These are phyloP conservation scores for Coprinopsis sp. DNA, from an alignment of 768 basidiomycete species.

Conservation along the genomic window DNA sequence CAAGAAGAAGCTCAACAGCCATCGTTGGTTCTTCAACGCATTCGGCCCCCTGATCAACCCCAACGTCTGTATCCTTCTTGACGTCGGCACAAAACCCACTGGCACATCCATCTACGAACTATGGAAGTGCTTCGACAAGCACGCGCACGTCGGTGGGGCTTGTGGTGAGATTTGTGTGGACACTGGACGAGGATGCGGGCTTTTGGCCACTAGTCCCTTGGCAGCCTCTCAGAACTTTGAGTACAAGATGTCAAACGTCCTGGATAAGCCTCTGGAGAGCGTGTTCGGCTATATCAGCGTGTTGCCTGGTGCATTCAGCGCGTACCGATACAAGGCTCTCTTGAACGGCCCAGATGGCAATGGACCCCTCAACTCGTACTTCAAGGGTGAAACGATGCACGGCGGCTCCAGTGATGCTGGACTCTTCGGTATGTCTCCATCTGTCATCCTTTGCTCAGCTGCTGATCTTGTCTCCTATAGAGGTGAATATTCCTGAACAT, in stretches of 20 bases:
- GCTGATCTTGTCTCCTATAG: constrained; percentile 1
- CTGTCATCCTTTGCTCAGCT: not conserved
- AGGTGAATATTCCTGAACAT: constrained; percentile 1
- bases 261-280: constrained; percentile 94
- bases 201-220: constrained; percentile 68
- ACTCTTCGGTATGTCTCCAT: constrained; percentile 50
- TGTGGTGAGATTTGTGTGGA: constrained; percentile 96
- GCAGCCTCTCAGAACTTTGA: constrained; percentile 97
- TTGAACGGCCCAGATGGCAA: constrained; percentile 83
- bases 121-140: constrained; percentile 92
- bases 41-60: constrained; percentile 85
- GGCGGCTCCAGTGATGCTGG: constrained; percentile 57
- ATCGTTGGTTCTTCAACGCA: constrained; percentile 97
- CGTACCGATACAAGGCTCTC: constrained; percentile 85
- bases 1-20: constrained; percentile 95
- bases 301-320: constrained; percentile 88
- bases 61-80: constrained; percentile 87
- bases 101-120: constrained; percentile 93
- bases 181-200: constrained; percentile 65
- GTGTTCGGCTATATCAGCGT: constrained; percentile 86
- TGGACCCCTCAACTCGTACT: constrained; percentile 88
- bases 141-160: constrained; percentile 84
- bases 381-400: constrained; percentile 89
- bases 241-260: constrained; percentile 96
- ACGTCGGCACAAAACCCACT: constrained; percentile 95